phyloP scores from a whole-genome alignment of 2,329 filamentous ascomycete species.

The Aspergillus ochraceus region DNA sequence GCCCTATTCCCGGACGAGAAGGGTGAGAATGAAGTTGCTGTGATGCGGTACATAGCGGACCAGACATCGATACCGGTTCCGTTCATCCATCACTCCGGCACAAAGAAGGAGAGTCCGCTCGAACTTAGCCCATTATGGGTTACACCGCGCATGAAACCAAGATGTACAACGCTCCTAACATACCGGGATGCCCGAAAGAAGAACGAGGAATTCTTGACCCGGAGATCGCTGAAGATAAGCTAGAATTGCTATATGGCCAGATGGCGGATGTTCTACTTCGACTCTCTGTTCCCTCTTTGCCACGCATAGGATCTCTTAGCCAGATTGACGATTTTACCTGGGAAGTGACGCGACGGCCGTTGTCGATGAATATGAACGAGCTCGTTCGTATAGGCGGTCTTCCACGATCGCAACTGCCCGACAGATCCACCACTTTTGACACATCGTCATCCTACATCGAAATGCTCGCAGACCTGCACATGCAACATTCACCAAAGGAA shows the following conservation, averaged over 20 bases:
- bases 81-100: constrained; percentile 14
- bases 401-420: too few relatives aligned
- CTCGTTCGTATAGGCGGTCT: too few relatives aligned
- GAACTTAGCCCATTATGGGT: constrained; percentile 37
- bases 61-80: too few relatives aligned
- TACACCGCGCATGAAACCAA: constrained; percentile 21
- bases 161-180: constrained; percentile 18
- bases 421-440: constrained; percentile 19
- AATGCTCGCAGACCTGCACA: constrained; percentile 43
- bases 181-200: constrained; percentile 11
- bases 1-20: constrained; percentile 16
- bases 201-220: constrained; percentile 26
- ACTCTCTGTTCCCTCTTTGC: constrained; percentile 5
- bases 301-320: not conserved
- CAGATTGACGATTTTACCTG: too few relatives aligned
- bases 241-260: constrained; percentile 27
- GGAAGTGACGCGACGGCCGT: too few relatives aligned
- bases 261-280: constrained; percentile 10
- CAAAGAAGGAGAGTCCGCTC: constrained; percentile 14
- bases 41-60: too few relatives aligned
- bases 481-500: constrained; percentile 45
- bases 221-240: constrained; percentile 33
- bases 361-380: too few relatives aligned
- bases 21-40: too few relatives aligned
- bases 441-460: constrained; percentile 41